Percentiles rank a stretch among this genome's conserved stretches.
Evolutionary conservation across 352 stramenopile species (phyloP).

Genomic region (Phytophthora parvispora): DNA sequence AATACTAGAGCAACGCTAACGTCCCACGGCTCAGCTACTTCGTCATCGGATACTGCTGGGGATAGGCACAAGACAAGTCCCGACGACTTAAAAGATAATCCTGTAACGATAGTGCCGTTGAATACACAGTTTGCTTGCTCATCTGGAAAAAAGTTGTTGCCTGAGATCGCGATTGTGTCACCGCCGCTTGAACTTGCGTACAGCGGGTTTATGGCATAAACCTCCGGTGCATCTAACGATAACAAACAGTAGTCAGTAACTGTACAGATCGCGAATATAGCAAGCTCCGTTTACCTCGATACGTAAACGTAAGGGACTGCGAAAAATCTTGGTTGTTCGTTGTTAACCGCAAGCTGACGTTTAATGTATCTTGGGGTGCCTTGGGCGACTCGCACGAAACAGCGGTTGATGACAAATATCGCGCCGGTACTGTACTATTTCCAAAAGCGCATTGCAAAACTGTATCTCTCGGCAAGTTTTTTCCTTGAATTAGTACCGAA

Average conservation of each 20-base stretch:
- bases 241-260: neutral
- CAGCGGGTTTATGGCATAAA: constrained; percentile 36
- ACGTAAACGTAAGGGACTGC: constrained; percentile 43
- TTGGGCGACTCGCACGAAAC: constrained; percentile 37
- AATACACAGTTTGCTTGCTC: constrained; percentile 48
- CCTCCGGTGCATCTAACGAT: constrained; percentile 44
- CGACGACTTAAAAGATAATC: constrained; percentile 31
- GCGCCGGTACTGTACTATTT: constrained; percentile 14
- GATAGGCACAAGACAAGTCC: constrained; percentile 40
- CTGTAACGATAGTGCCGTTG: constrained; percentile 41
- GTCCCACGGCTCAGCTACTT: neutral
- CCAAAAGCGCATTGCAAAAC: constrained; percentile 51
- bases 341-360: constrained; percentile 54
- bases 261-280: neutral
- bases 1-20: constrained; percentile 41
- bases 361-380: neutral
- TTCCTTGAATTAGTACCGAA: constrained; percentile 42
- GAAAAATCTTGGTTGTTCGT: constrained; percentile 72
- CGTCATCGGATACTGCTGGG: constrained; percentile 19
- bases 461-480: constrained; percentile 38
- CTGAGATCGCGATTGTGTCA: constrained; percentile 37
- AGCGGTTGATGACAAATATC: constrained; percentile 33
- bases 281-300: constrained; percentile 49
- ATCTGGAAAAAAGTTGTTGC: constrained; percentile 45
- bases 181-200: constrained; percentile 32